A percentile compares a stretch with the other conserved stretches of the same genome.
phyloP scores from a whole-genome alignment of 441 rosid species.

The Daphne laureola region DNA sequence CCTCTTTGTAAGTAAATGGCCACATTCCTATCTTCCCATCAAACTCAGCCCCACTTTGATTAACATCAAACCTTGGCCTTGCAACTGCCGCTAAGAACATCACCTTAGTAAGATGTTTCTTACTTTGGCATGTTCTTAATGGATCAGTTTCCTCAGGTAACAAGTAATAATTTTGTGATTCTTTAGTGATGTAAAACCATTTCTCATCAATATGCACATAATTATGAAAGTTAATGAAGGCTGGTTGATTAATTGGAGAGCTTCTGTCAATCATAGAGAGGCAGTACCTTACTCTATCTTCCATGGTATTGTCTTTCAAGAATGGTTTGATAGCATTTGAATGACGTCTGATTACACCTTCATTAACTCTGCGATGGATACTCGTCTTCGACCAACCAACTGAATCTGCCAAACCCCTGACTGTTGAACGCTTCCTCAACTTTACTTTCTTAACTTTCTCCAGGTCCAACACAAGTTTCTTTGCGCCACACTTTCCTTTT shows the following conservation, averaged over 20 bases:
- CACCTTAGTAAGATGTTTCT: background rate
- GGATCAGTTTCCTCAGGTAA: background rate
- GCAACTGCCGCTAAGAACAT: background rate
- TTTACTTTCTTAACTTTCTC: too few species aligned
- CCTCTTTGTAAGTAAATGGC: background rate
- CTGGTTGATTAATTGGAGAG: background rate
- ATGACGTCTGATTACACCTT: background rate
- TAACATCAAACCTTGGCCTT: conserved; percentile 1
- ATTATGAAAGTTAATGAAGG: conserved; percentile 2
- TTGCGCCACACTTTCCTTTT: too few species aligned
- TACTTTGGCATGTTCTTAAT: background rate
- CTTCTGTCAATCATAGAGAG: background rate
- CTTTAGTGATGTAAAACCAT: conserved; percentile 4
- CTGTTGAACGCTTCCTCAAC: too few species aligned
- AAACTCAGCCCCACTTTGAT: too few species aligned
- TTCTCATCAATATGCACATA: conserved; percentile 5
- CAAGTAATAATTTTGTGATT: background rate
- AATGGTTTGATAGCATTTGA: conserved; percentile 6
- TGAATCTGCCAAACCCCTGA: too few species aligned
- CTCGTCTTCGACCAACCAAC: too few species aligned
- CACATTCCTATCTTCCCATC: background rate
- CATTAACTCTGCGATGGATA: background rate
- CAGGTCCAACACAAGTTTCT: too few species aligned
- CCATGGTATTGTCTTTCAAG: background rate
- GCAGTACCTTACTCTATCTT: background rate